A percentile compares a stretch with the other conserved stretches of the same genome.
These are phyloP conservation scores for Senna siamea DNA, from an alignment of 306 rosid species.

Conservation along the genomic window DNA sequence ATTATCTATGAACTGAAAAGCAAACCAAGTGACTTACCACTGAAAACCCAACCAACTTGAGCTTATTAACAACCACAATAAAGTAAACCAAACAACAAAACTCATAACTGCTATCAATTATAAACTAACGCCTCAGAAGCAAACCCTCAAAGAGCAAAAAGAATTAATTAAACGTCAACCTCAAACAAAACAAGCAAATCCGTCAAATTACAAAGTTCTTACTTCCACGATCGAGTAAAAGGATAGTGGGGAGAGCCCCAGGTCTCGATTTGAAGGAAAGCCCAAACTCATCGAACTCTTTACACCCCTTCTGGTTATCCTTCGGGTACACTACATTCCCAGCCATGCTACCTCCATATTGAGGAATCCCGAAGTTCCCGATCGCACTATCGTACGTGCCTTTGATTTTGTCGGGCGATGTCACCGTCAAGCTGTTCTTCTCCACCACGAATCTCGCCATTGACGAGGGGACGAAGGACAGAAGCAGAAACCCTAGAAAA, in stretches of 20 bases:
- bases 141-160: not conserved
- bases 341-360: slow-evolving; percentile 98
- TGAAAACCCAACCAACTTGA: slow-evolving; percentile 14
- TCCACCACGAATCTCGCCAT: slow-evolving; percentile 89
- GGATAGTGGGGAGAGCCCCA: slow-evolving; percentile 90
- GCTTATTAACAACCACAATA: slow-evolving; percentile 27
- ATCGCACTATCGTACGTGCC: slow-evolving; percentile 89
- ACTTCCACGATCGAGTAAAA: slow-evolving; percentile 98
- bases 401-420: slow-evolving; percentile 82
- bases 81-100: slow-evolving; percentile 29
- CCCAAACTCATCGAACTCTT: slow-evolving; percentile 71
- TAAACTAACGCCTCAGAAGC: not conserved
- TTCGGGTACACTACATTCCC: slow-evolving; percentile 82
- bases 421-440: slow-evolving; percentile 92
- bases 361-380: slow-evolving; percentile 99
- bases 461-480: slow-evolving; percentile 51
- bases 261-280: slow-evolving; percentile 71
- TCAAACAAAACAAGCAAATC: slow-evolving; percentile 29
- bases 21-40: slow-evolving; percentile 7
- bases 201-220: slow-evolving; percentile 28
- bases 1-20: slow-evolving; percentile 17
- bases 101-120: not conserved
- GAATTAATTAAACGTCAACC: not conserved
- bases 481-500: slow-evolving; percentile 71
- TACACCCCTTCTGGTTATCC: slow-evolving; percentile 88